phyloP scores from a whole-genome alignment of 2,329 filamentous ascomycete species.

The Fusarium mangiferae region DNA sequence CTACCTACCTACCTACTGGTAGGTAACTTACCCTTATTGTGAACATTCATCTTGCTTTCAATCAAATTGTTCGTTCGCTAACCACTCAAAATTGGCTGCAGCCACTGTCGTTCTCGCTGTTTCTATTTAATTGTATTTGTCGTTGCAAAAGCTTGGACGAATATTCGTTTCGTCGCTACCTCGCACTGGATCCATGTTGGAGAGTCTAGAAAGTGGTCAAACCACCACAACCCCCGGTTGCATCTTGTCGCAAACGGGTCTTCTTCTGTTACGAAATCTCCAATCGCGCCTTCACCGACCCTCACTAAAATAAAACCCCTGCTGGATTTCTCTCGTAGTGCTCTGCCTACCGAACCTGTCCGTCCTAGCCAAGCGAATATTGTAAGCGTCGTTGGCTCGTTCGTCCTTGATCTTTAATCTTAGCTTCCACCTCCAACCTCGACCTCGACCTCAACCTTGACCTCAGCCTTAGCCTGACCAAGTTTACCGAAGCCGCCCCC shows the following conservation, averaged over 20 bases:
- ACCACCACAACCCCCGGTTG: constrained; percentile 26
- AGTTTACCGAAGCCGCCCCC: constrained; percentile 14
- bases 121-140: constrained; percentile 6
- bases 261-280: constrained; percentile 22
- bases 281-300: constrained; percentile 40
- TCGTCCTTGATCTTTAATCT: constrained; percentile 12
- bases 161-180: not conserved
- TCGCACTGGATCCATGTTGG: constrained; percentile 1
- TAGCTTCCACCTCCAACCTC: constrained; percentile 28
- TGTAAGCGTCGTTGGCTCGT: constrained; percentile 14
- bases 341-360: constrained; percentile 23
- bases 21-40: not conserved
- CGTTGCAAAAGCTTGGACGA: constrained; percentile 9
- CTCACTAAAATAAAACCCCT: constrained; percentile 30
- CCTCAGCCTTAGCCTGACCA: constrained; percentile 1
- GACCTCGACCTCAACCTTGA: constrained; percentile 12
- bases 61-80: constrained; percentile 9
- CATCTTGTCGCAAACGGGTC: constrained; percentile 30
- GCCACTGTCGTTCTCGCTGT: constrained; percentile 12
- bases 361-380: constrained; percentile 28
- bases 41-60: constrained; percentile 5
- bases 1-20: not conserved
- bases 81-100: not conserved
- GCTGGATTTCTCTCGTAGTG: constrained; percentile 23
- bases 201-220: constrained; percentile 17